Percentiles rank a stretch among this genome's conserved stretches.
Evolutionary conservation across 257 asterid species (phyloP).

Genomic region (Galeopsis tetrahit): DNA sequence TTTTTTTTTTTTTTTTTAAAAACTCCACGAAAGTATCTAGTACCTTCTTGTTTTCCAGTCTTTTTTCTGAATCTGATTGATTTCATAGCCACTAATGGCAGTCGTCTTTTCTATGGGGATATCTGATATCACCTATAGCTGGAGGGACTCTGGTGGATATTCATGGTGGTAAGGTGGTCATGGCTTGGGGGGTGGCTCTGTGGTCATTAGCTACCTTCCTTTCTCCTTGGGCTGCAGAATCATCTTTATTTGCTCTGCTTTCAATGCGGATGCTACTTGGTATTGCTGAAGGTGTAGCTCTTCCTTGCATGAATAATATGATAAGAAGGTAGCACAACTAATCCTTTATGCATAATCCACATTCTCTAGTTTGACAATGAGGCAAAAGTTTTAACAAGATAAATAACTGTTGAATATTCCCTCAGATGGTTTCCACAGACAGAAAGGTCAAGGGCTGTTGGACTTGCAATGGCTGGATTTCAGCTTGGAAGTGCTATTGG

Average conservation of each 20-base stretch:
- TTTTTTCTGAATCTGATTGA: constrained; percentile 44
- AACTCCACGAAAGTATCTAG: not conserved
- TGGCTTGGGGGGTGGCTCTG: constrained; percentile 97
- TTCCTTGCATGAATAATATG: constrained; percentile 99
- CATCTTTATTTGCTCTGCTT: constrained; percentile 68
- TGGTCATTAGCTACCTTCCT: constrained; percentile 98
- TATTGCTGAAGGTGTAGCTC: constrained; percentile 97
- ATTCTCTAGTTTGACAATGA: not conserved
- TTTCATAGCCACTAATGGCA: constrained; percentile 68
- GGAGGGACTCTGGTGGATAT: constrained; percentile 91
- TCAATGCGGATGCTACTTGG: constrained; percentile 89
- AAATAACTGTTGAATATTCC: constrained; percentile 29
- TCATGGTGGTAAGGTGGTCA: constrained; percentile 92
- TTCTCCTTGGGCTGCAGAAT: constrained; percentile 95
- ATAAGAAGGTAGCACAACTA: constrained; percentile 61
- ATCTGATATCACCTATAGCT: constrained; percentile 94
- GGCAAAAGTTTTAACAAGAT: constrained; percentile 19
- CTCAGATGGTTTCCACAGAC: constrained; percentile 93
- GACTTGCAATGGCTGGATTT: constrained; percentile 99
- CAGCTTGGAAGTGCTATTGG: constrained; percentile 99
- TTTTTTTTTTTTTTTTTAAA: not conserved
- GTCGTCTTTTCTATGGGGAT: constrained; percentile 99
- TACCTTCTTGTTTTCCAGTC: constrained; percentile 27
- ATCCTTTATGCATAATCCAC: not conserved
- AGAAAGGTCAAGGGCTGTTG: constrained; percentile 97